Evolutionary conservation across 306 rosid genomes (phyloP).

Genomic region (Lotus japonicus): DNA sequence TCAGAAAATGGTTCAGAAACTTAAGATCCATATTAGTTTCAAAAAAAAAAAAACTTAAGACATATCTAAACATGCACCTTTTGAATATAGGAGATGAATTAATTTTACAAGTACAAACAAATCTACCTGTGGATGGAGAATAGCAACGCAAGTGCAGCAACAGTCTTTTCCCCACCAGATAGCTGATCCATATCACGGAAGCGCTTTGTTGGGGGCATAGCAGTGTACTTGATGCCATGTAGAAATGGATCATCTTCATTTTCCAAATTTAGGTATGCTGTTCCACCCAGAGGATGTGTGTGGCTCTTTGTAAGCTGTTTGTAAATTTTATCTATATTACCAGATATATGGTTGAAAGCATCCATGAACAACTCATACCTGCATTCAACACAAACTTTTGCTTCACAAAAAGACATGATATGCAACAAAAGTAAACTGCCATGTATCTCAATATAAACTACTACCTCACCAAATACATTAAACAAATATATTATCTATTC

Average conservation of each 20-base stretch:
- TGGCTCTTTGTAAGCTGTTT: constrained; percentile 86
- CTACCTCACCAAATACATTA: neutral
- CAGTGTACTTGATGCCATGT: constrained; percentile 93
- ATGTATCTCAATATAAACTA: neutral
- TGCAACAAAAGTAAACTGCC: neutral
- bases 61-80: neutral
- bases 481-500: neutral
- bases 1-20: neutral
- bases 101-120: neutral
- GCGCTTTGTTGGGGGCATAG: constrained; percentile 99
- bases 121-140: constrained; percentile 89
- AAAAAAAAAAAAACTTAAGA: neutral
- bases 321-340: constrained; percentile 81
- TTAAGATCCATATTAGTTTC: too few species aligned
- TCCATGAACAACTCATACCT: constrained; percentile 86
- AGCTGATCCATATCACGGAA: constrained; percentile 98
- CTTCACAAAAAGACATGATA: constrained; percentile 8
- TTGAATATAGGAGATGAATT: neutral
- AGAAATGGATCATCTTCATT: constrained; percentile 96
- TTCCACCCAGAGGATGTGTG: constrained; percentile 93
- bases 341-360: constrained; percentile 82
- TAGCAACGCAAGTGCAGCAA: constrained; percentile 92
- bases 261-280: constrained; percentile 89
- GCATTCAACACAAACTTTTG: constrained; percentile 32
- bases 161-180: constrained; percentile 98